Conservation (phyloP, 352 stramenopile genomes). For the Pythium chondricola region DNA sequence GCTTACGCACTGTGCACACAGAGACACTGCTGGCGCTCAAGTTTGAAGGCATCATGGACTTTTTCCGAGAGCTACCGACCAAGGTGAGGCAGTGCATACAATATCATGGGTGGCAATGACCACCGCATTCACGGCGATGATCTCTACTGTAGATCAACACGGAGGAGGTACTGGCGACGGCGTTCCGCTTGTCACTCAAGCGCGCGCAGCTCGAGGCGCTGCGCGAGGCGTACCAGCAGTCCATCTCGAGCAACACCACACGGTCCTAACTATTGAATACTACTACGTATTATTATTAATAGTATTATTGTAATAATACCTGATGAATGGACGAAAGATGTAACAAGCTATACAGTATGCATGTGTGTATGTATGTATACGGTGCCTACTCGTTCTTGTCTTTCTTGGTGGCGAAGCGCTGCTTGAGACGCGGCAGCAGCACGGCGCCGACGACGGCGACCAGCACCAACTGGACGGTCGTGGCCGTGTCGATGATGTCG, state of each 20-base stretch:
- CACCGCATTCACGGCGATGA: too few species aligned
- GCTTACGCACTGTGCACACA: too few species aligned
- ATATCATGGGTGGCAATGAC: slow-evolving; percentile 48
- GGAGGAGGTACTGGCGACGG: slow-evolving; percentile 42
- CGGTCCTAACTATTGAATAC: not conserved
- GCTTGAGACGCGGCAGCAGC: slow-evolving; percentile 57
- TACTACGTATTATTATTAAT: not conserved
- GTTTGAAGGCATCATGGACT: slow-evolving; percentile 79
- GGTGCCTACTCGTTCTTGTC: slow-evolving; percentile 19
- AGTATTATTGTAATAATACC: not conserved
- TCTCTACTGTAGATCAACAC: slow-evolving; percentile 60
- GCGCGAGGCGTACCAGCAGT: slow-evolving; percentile 44
- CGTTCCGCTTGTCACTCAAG: slow-evolving; percentile 58
- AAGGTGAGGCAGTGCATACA: slow-evolving; percentile 39
- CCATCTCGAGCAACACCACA: slow-evolving; percentile 17
- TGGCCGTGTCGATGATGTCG: slow-evolving; percentile 76
- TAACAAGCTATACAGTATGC: too few species aligned
- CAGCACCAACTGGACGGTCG: slow-evolving; percentile 67
- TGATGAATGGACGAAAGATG: too few species aligned
- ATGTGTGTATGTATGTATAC: too few species aligned
- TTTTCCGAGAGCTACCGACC: slow-evolving; percentile 69
- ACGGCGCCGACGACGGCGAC: slow-evolving; percentile 54
- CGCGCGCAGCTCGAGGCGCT: slow-evolving; percentile 39
- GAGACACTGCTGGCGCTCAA: slow-evolving; percentile 44
- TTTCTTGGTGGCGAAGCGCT: slow-evolving; percentile 36